Conservation (phyloP, 495 filamentous ascomycete genomes). For the Hypoxylon crocopeplum region DNA sequence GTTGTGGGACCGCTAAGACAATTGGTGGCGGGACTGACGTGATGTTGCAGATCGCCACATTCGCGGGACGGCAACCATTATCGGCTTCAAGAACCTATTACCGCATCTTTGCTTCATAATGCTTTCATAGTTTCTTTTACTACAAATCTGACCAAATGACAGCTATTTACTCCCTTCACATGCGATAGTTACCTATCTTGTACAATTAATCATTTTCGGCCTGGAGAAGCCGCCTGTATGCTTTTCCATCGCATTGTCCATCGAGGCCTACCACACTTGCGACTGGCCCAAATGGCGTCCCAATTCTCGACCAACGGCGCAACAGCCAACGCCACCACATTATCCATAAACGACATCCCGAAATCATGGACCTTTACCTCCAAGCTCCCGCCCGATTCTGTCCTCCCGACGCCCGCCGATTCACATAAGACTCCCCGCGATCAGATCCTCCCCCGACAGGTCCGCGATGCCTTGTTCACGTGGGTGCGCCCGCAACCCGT, state of each 20-base stretch:
- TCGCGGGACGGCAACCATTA: too few relatives aligned
- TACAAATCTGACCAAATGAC: slow-evolving; percentile 1
- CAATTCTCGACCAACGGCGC: slow-evolving; percentile 36
- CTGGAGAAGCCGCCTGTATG: slow-evolving; percentile 17
- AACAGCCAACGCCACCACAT: slow-evolving; percentile 28
- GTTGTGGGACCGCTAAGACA: not conserved
- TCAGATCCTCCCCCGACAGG: slow-evolving; percentile 78
- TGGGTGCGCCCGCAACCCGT: slow-evolving; percentile 81
- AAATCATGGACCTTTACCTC: slow-evolving; percentile 88
- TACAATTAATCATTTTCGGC: not conserved
- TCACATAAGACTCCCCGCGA: slow-evolving; percentile 82
- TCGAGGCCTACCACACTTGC: slow-evolving; percentile 26
- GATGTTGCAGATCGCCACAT: slow-evolving; percentile 20
- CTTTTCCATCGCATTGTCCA: slow-evolving; percentile 22
- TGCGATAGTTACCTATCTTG: not conserved
- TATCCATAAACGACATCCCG: slow-evolving; percentile 72
- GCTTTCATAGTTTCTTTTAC: not conserved
- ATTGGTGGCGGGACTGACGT: slow-evolving; percentile 12
- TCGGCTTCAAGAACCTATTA: slow-evolving; percentile 6
- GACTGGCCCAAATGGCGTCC: slow-evolving; percentile 39
- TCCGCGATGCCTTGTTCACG: slow-evolving; percentile 86
- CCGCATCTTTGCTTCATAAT: slow-evolving; percentile 6
- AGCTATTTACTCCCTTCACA: not conserved
- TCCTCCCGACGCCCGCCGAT: slow-evolving; percentile 77
- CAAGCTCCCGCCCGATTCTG: slow-evolving; percentile 76